Percentiles rank a stretch among this genome's conserved stretches.
Evolutionary conservation across 2,329 filamentous ascomycete genomes (phyloP).

Genomic region (Byssochlamys sp.): DNA sequence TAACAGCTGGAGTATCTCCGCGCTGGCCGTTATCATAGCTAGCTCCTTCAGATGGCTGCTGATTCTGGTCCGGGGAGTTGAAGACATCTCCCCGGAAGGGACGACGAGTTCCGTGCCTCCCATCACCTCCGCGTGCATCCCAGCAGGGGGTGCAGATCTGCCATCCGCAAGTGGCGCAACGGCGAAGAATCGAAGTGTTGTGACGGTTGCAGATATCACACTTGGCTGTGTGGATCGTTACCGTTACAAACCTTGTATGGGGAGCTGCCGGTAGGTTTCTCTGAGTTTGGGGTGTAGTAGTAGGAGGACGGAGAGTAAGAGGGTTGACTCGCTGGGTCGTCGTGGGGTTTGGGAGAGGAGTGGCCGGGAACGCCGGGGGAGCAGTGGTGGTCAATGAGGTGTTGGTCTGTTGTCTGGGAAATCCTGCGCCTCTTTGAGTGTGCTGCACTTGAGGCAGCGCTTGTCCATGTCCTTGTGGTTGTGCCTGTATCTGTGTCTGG

Average conservation of each 20-base stretch:
- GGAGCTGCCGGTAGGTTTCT: background rate
- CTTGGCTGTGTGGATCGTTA: constrained; percentile 26
- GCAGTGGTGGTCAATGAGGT: background rate
- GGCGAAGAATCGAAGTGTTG: constrained; percentile 23
- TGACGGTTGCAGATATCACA: constrained; percentile 29
- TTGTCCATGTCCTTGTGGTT: background rate
- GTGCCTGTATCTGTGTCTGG: background rate
- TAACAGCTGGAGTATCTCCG: background rate
- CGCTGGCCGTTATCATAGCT: background rate
- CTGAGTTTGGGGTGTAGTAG: constrained; percentile 1
- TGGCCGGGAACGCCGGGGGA: background rate
- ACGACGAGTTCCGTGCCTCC: constrained; percentile 9
- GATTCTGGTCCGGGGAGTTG: background rate
- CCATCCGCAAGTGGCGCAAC: constrained; percentile 25
- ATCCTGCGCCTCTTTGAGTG: background rate
- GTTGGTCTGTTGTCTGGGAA: background rate
- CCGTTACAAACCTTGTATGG: constrained; percentile 14
- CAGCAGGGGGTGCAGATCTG: constrained; percentile 28
- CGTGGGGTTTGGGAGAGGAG: background rate
- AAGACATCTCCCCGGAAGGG: constrained; percentile 5
- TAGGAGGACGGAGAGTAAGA: constrained; percentile 2
- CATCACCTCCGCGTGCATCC: constrained; percentile 9
- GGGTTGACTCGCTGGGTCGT: background rate
- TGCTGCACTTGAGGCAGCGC: background rate
- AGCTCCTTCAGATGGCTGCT: background rate